phyloP scores from a whole-genome alignment of 2,329 filamentous ascomycete species.

The Botrytis galanthina region DNA sequence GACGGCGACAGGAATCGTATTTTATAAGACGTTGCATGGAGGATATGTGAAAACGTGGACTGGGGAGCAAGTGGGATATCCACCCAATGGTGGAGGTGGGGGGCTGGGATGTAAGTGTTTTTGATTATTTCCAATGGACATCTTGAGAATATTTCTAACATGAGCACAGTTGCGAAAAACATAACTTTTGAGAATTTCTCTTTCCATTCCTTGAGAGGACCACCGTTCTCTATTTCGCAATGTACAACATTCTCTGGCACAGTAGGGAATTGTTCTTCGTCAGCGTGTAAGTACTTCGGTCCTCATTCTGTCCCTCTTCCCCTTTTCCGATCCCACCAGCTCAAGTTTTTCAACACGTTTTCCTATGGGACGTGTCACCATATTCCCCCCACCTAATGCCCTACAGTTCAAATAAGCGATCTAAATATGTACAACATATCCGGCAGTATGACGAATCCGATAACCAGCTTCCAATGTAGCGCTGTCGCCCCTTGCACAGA shows the following conservation, averaged over 20 bases:
- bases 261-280: slow-evolving; percentile 42
- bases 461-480: slow-evolving; percentile 11
- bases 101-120: slow-evolving; percentile 44
- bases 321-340: neutral
- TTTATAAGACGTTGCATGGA: slow-evolving; percentile 19
- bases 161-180: slow-evolving; percentile 18
- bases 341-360: neutral
- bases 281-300: slow-evolving; percentile 19
- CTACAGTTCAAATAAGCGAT: neutral
- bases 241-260: slow-evolving; percentile 42
- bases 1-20: neutral
- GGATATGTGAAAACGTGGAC: slow-evolving; percentile 59
- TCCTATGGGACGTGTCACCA: neutral
- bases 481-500: slow-evolving; percentile 7
- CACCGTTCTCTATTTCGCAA: slow-evolving; percentile 41
- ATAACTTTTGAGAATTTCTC: slow-evolving; percentile 14
- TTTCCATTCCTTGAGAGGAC: slow-evolving; percentile 1
- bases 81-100: slow-evolving; percentile 58
- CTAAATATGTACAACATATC: slow-evolving; percentile 9
- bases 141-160: neutral
- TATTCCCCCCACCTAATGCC: neutral
- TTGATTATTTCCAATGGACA: no score
- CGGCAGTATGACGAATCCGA: slow-evolving; percentile 12
- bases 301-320: neutral
- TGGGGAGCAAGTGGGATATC: slow-evolving; percentile 48